A percentile compares a stretch with the other conserved stretches of the same genome.
phyloP scores from a whole-genome alignment of 78 protist species.

The slime mould (Dictyostelium discoideum) region DNA sequence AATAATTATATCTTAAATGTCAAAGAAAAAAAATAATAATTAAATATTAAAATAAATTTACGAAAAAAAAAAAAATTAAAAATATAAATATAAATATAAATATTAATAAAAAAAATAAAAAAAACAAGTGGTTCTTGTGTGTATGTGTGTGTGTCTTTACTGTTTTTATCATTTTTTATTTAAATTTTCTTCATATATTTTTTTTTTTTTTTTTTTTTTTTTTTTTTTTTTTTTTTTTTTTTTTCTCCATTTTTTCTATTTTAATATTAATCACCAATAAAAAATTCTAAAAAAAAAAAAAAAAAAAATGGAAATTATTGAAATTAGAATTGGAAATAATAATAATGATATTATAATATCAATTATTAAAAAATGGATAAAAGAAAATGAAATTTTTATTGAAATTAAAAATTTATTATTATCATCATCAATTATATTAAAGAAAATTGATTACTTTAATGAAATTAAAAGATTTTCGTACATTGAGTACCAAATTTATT shows the following conservation, averaged over 20 bases:
- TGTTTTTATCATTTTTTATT: not conserved
- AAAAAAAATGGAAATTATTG: not conserved
- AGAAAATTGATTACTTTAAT: not conserved
- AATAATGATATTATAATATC: not conserved
- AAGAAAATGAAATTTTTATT: not conserved
- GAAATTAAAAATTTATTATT: not conserved
- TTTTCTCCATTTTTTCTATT: not conserved
- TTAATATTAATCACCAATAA: not conserved
- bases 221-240: not conserved
- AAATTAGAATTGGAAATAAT: not conserved
- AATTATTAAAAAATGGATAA: not conserved
- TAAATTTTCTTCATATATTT: too few relatives aligned
- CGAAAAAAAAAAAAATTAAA: too few relatives aligned
- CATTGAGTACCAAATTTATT: not conserved
- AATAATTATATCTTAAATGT: not conserved
- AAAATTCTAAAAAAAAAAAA: too few relatives aligned
- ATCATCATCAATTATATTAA: not conserved
- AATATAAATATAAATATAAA: too few relatives aligned
- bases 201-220: not conserved
- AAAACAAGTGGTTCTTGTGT: too few relatives aligned
- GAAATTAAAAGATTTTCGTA: constrained; percentile 6
- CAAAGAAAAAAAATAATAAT: not conserved
- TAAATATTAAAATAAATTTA: not conserved
- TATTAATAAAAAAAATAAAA: too few relatives aligned
- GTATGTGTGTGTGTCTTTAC: not conserved